A percentile compares a stretch with the other conserved stretches of the same genome.
Conservation (phyloP, 1,284 basidiomycete species). For the Rhizopogon parksii region DNA sequence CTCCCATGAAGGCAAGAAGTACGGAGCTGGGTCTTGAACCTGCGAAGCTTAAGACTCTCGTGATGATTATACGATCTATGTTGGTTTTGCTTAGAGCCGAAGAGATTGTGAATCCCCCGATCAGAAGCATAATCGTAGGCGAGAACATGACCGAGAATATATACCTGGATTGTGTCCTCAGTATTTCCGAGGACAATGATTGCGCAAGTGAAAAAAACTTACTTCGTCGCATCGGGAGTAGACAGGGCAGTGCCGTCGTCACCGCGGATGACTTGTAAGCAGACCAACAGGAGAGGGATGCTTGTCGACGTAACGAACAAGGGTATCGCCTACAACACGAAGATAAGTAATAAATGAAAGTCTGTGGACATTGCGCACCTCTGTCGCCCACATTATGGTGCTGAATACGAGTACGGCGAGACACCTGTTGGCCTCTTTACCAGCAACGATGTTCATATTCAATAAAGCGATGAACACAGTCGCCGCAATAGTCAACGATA, state of each 20-base stretch:
- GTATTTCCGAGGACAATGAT: not conserved
- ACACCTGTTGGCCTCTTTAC: constrained; percentile 82
- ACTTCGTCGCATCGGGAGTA: constrained; percentile 79
- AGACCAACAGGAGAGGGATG: constrained; percentile 88
- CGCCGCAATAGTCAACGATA: constrained; percentile 55
- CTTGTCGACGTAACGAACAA: constrained; percentile 92
- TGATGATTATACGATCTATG: constrained; percentile 92
- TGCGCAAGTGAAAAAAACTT: constrained; percentile 24
- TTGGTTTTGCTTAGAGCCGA: constrained; percentile 96
- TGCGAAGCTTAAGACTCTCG: constrained; percentile 85
- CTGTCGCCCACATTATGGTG: constrained; percentile 94
- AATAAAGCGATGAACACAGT: constrained; percentile 55
- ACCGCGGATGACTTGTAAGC: constrained; percentile 74
- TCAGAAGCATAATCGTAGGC: constrained; percentile 94
- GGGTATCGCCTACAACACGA: constrained; percentile 73
- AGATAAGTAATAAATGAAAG: not conserved
- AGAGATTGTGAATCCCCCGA: constrained; percentile 97
- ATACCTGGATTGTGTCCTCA: constrained; percentile 39
- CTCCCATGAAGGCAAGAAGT: constrained; percentile 91
- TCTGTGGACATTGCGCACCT: constrained; percentile 43
- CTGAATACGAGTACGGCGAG: constrained; percentile 88
- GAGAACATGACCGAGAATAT: constrained; percentile 79
- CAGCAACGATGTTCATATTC: constrained; percentile 54
- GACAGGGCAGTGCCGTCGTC: constrained; percentile 49
- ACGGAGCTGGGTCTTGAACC: constrained; percentile 85